These are phyloP conservation scores for Zychaea mexicana DNA, from an alignment of 371 early-diverging fungal species.

Conservation along the genomic window DNA sequence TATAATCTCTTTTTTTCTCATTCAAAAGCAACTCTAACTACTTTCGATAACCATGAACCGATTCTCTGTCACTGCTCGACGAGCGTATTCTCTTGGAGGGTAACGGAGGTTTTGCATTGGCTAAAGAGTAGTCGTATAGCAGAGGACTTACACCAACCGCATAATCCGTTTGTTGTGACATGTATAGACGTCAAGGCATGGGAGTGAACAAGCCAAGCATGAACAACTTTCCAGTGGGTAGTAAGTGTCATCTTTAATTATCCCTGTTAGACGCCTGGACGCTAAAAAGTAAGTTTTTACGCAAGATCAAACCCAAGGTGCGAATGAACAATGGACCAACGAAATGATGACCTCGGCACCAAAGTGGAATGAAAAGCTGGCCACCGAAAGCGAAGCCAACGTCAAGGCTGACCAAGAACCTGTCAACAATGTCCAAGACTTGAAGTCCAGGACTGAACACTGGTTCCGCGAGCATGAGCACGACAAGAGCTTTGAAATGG, in stretches of 20 bases:
- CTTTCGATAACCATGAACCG: slow-evolving; percentile 11
- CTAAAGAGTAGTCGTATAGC: no score
- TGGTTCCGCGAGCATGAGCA: slow-evolving; percentile 18
- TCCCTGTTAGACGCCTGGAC: no score
- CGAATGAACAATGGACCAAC: background rate
- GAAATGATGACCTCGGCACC: slow-evolving; percentile 23
- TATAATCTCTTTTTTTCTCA: background rate
- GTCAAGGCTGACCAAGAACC: slow-evolving; percentile 25
- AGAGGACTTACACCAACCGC: no score
- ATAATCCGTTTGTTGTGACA: background rate
- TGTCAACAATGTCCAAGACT: slow-evolving; percentile 8
- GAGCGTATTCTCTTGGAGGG: background rate
- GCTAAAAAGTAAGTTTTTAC: no score
- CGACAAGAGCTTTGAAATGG: slow-evolving; percentile 7
- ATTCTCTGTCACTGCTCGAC: background rate
- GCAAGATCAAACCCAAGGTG: background rate
- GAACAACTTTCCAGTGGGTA: background rate
- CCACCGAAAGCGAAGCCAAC: slow-evolving; percentile 22
- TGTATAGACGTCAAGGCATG: background rate
- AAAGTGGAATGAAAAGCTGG: slow-evolving; percentile 20
- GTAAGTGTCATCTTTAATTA: no score
- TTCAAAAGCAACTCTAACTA: background rate
- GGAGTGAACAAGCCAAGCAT: slow-evolving; percentile 1
- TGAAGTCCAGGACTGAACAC: slow-evolving; percentile 4
- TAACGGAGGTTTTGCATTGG: background rate